These are phyloP conservation scores for Globisporangium splendens DNA, from an alignment of 352 stramenopile species.

Conservation along the genomic window DNA sequence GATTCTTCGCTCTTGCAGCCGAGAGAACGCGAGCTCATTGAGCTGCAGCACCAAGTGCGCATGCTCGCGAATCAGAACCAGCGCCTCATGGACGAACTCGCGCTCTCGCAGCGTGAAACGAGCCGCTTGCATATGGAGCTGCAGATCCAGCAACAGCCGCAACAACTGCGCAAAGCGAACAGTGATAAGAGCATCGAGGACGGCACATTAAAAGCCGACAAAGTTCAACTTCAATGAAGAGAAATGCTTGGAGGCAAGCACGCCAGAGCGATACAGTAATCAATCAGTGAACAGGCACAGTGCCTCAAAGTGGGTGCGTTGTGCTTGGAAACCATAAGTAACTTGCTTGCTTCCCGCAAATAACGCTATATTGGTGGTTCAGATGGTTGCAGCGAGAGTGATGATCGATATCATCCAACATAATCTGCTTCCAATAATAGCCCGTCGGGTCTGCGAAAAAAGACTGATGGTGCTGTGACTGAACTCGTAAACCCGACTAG, in stretches of 20 bases:
- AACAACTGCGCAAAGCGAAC: constrained; percentile 37
- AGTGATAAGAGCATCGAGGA: constrained; percentile 19
- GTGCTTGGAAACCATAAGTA: too few relatives aligned
- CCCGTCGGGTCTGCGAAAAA: neutral
- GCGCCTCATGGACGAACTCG: constrained; percentile 46
- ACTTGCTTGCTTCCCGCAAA: too few relatives aligned
- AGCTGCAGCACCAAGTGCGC: constrained; percentile 59
- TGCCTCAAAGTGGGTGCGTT: too few relatives aligned
- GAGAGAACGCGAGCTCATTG: constrained; percentile 31
- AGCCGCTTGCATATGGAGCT: constrained; percentile 52
- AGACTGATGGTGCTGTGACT: neutral
- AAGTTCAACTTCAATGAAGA: too few relatives aligned
- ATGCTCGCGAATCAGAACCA: constrained; percentile 66
- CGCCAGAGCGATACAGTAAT: too few relatives aligned
- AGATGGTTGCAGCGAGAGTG: too few relatives aligned
- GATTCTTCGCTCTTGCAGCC: constrained; percentile 23
- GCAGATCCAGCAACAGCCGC: constrained; percentile 40
- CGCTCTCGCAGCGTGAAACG: constrained; percentile 46
- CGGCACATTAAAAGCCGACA: too few relatives aligned
- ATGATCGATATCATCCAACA: neutral
- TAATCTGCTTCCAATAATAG: too few relatives aligned
- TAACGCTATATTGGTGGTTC: too few relatives aligned
- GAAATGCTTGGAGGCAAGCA: neutral
- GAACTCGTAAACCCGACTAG: neutral
- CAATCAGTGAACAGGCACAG: too few relatives aligned